These are phyloP conservation scores for Apiotrichum sp. DNA, from an alignment of 1,284 basidiomycete species.

Conservation along the genomic window DNA sequence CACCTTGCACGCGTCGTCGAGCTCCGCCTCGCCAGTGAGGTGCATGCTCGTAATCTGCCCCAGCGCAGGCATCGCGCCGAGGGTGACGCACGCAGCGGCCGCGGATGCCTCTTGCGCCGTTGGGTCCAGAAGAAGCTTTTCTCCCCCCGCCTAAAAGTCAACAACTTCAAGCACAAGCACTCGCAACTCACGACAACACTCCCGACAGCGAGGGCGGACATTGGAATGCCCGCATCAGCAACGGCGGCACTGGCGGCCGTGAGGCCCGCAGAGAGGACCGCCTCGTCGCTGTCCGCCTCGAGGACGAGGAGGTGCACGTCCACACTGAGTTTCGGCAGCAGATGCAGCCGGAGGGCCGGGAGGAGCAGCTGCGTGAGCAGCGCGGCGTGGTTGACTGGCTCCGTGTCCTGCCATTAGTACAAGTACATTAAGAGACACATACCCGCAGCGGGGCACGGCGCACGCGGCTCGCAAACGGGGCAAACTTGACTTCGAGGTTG, in stretches of 20 bases:
- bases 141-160: constrained; percentile 32
- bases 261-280: constrained; percentile 71
- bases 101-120: constrained; percentile 50
- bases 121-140: constrained; percentile 65
- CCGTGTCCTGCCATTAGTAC: constrained; percentile 65
- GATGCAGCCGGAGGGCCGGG: constrained; percentile 77
- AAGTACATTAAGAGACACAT: constrained; percentile 34
- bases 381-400: constrained; percentile 75
- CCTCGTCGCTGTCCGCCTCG: constrained; percentile 80
- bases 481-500: constrained; percentile 93
- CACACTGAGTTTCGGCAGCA: constrained; percentile 87
- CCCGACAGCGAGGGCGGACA: constrained; percentile 43
- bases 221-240: constrained; percentile 44
- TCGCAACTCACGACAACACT: constrained; percentile 19
- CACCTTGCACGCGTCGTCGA: constrained; percentile 33
- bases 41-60: constrained; percentile 74
- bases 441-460: constrained; percentile 81
- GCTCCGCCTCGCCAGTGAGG: constrained; percentile 59
- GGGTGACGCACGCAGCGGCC: constrained; percentile 59
- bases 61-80: constrained; percentile 85
- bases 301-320: constrained; percentile 88
- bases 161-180: not conserved
- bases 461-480: constrained; percentile 77
- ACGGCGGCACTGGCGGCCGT: constrained; percentile 86
- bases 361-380: constrained; percentile 80